Evolutionary conservation across 805 yeast species (phyloP).

Genomic region (Starmerella geochares): DNA sequence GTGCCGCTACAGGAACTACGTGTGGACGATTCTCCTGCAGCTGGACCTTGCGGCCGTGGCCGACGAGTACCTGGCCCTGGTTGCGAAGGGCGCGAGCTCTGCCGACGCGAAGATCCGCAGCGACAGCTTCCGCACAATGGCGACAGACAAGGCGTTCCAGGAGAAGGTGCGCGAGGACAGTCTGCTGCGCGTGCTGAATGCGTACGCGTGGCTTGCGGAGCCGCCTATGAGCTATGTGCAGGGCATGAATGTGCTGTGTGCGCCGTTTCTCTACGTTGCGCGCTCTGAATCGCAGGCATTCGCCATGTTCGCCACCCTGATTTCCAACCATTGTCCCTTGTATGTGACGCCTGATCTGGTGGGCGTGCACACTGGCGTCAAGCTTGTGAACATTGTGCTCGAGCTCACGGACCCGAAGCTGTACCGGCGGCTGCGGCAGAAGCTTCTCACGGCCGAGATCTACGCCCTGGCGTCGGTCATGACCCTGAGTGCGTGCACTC

Average conservation of each 20-base stretch:
- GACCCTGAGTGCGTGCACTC: constrained; percentile 81
- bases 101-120: constrained; percentile 62
- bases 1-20: constrained; percentile 61
- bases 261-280: constrained; percentile 68
- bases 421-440: constrained; percentile 47
- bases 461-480: constrained; percentile 66
- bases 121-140: constrained; percentile 77
- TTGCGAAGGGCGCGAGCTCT: constrained; percentile 48
- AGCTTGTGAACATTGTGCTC: constrained; percentile 63
- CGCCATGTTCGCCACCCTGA: constrained; percentile 52
- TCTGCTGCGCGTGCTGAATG: constrained; percentile 57
- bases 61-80: constrained; percentile 44
- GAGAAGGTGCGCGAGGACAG: constrained; percentile 58
- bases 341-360: constrained; percentile 66
- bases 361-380: constrained; percentile 70
- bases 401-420: constrained; percentile 64
- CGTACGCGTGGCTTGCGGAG: constrained; percentile 47
- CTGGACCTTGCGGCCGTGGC: constrained; percentile 43
- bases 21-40: constrained; percentile 69
- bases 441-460: constrained; percentile 67
- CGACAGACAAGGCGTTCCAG: constrained; percentile 59
- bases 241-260: constrained; percentile 79
- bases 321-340: constrained; percentile 59
- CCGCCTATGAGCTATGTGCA: constrained; percentile 44
- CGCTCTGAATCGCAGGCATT: constrained; percentile 81